These are phyloP conservation scores for Tolypocladium guangdongense DNA, from an alignment of 2,329 filamentous ascomycete species.

Conservation along the genomic window DNA sequence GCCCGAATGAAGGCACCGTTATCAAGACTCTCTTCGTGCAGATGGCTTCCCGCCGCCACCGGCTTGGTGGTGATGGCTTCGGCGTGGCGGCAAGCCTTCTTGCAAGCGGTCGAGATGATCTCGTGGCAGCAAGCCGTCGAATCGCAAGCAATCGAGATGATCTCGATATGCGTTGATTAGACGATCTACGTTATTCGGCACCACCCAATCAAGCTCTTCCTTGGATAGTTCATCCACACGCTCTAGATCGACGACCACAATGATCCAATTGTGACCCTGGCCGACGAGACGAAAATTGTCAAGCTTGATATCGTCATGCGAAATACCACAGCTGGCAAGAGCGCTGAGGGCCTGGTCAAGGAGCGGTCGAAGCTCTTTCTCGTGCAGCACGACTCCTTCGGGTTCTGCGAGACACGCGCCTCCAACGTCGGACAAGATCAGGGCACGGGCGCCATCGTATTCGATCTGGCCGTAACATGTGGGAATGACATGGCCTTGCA, in stretches of 20 bases:
- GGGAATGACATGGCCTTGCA: slow-evolving; percentile 14
- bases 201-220: slow-evolving; percentile 5
- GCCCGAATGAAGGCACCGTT: too few relatives aligned
- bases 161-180: not conserved
- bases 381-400: slow-evolving; percentile 8
- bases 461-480: slow-evolving; percentile 9
- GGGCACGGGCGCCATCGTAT: slow-evolving; percentile 8
- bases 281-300: slow-evolving; percentile 11
- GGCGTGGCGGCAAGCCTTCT: too few relatives aligned
- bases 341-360: slow-evolving; percentile 13
- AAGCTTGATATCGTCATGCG: slow-evolving; percentile 11
- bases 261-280: slow-evolving; percentile 3
- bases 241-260: slow-evolving; percentile 12
- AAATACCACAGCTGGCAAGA: slow-evolving; percentile 7
- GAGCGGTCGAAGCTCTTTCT: slow-evolving; percentile 12
- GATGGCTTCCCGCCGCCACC: too few relatives aligned
- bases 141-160: slow-evolving; percentile 1
- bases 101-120: too few relatives aligned
- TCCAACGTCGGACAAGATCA: slow-evolving; percentile 14
- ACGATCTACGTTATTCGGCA: not conserved
- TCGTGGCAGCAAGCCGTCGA: not conserved
- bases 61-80: too few relatives aligned
- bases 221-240: slow-evolving; percentile 4
- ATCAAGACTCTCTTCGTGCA: too few relatives aligned
- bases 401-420: slow-evolving; percentile 9